Evolutionary conservation across 768 basidiomycete species (phyloP).

Genomic region (Lepiota venenata): DNA sequence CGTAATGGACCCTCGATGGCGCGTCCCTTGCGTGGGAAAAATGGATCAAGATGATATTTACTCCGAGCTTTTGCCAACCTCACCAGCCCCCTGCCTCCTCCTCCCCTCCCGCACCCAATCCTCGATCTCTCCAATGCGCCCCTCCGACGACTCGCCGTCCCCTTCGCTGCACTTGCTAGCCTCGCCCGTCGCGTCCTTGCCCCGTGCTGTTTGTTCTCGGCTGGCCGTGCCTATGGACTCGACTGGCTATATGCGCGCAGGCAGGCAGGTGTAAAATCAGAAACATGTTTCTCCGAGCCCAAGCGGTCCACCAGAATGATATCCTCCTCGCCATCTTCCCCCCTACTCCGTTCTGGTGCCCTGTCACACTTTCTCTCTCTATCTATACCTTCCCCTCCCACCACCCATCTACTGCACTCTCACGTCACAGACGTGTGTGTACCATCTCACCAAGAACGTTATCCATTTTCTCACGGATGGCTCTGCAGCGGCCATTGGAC

Average conservation of each 20-base stretch:
- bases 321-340: neutral
- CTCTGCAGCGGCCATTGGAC: neutral
- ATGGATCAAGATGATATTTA: constrained; percentile 20
- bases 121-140: constrained; percentile 25
- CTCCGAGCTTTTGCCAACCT: constrained; percentile 35
- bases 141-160: constrained; percentile 34
- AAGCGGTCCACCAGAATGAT: neutral
- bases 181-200: neutral
- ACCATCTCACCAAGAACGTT: constrained; percentile 7
- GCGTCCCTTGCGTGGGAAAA: constrained; percentile 38
- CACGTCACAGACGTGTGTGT: constrained; percentile 12
- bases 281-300: constrained; percentile 5
- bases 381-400: constrained; percentile 15
- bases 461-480: constrained; percentile 15
- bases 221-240: neutral
- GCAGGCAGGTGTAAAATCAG: neutral
- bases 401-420: constrained; percentile 11
- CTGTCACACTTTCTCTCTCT: neutral
- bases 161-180: constrained; percentile 6
- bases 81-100: neutral
- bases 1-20: constrained; percentile 38
- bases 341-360: neutral
- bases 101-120: neutral
- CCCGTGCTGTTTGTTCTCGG: neutral
- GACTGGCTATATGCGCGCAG: neutral